These are phyloP conservation scores for Clonostachys byssicola DNA, from an alignment of 2,329 filamentous ascomycete species.

Conservation along the genomic window DNA sequence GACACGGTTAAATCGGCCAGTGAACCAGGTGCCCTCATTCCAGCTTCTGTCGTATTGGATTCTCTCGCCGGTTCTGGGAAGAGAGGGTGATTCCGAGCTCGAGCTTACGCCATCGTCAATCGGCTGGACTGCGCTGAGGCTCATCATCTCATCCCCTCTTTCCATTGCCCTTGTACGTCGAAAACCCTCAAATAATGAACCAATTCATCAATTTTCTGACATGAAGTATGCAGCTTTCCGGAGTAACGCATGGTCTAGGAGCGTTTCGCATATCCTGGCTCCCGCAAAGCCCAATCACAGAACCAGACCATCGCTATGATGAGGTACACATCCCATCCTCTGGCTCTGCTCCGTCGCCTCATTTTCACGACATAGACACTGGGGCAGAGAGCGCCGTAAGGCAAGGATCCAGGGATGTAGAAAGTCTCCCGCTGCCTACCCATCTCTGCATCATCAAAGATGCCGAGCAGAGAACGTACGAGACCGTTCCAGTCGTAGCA, in stretches of 20 bases:
- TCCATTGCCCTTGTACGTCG: neutral
- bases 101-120: neutral
- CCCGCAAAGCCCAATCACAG: neutral
- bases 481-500: constrained; percentile 14
- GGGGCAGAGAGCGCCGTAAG: no score
- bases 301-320: neutral
- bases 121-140: neutral
- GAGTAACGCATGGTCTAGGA: no score
- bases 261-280: neutral
- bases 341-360: neutral
- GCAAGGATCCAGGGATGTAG: no score
- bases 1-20: constrained; percentile 2
- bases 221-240: no score
- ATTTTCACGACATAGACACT: neutral
- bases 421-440: constrained; percentile 1
- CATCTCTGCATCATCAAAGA: constrained; percentile 15
- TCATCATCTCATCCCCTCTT: neutral
- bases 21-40: neutral
- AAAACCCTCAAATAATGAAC: neutral
- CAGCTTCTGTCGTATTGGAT: constrained; percentile 4
- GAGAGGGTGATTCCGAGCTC: neutral
- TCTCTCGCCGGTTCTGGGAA: neutral
- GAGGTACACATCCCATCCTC: neutral
- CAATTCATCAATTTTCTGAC: no score
- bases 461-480: constrained; percentile 5